These are phyloP conservation scores for Eimeria necatrix DNA, from an alignment of 169 alveolate genomes.

Conservation along the genomic window DNA sequence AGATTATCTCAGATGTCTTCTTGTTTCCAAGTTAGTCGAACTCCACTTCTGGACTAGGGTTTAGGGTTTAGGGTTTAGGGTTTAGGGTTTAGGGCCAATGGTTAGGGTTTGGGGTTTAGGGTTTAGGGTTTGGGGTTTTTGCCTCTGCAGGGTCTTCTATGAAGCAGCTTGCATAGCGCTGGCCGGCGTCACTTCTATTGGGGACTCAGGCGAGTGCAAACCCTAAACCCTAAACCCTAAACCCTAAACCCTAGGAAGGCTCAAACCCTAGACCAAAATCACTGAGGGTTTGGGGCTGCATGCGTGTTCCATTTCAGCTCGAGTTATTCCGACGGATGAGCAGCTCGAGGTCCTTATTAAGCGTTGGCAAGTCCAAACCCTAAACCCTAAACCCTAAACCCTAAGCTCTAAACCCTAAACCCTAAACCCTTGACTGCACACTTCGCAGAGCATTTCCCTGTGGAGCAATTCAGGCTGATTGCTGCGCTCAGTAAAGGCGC, in stretches of 20 bases:
- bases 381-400: conserved; percentile 44
- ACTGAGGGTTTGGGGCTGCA: not conserved
- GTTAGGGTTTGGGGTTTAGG: not conserved
- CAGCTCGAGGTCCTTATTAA: not conserved
- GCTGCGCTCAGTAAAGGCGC: not conserved
- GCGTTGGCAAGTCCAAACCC: conserved; percentile 16
- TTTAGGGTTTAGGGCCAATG: too few species aligned
- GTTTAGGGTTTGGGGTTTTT: not conserved
- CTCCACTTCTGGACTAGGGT: not conserved
- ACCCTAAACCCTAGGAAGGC: not conserved
- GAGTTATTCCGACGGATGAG: conserved; percentile 13
- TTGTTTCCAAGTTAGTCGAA: conserved; percentile 17
- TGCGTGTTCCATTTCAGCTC: not conserved
- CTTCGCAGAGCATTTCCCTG: too few species aligned
- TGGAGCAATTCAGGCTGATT: not conserved
- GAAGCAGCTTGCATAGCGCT: conserved; percentile 42
- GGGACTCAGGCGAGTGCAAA: not conserved
- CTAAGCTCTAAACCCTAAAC: not conserved
- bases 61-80: conserved; percentile 39
- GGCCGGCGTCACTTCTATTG: not conserved
- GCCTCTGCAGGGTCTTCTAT: not conserved
- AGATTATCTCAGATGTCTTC: conserved; percentile 13
- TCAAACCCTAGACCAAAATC: not conserved
- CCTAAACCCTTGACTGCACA: not conserved
- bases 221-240: conserved; percentile 51